Evolutionary conservation across 2,329 filamentous ascomycete genomes (phyloP).

Genomic region (Sclerotinia trifoliorum): DNA sequence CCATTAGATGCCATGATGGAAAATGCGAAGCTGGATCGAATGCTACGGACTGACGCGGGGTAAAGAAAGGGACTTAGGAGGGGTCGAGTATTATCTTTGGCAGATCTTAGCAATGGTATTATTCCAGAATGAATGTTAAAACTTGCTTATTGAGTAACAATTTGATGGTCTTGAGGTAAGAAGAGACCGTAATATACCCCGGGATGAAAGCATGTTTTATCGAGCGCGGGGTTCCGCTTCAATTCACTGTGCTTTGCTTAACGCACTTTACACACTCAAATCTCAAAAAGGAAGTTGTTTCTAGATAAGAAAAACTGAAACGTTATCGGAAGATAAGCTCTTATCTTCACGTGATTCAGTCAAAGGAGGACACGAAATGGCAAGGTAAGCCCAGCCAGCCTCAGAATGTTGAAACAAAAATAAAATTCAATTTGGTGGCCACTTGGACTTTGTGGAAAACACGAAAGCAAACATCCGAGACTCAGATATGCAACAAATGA

Average conservation of each 20-base stretch:
- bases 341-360: conserved; percentile 15
- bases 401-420: too few relatives aligned
- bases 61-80: neutral
- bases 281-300: conserved; percentile 13
- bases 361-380: neutral
- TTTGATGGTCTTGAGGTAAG: neutral
- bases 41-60: neutral
- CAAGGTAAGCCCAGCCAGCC: neutral
- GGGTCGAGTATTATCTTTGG: conserved; percentile 15
- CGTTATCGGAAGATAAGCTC: conserved; percentile 7
- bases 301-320: neutral
- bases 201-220: conserved; percentile 1
- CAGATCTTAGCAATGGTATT: conserved; percentile 10
- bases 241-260: neutral
- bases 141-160: conserved; percentile 7
- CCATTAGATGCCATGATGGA: conserved; percentile 3
- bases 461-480: conserved; percentile 21
- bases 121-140: neutral
- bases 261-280: neutral
- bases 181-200: neutral
- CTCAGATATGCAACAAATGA: conserved; percentile 22
- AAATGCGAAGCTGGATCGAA: neutral
- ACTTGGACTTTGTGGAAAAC: neutral
- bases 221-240: conserved; percentile 5
- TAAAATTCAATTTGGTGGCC: neutral